Evolutionary conservation across 1,139 yeast genomes (phyloP).

Genomic region (Geotrichum citri-aurantii): DNA sequence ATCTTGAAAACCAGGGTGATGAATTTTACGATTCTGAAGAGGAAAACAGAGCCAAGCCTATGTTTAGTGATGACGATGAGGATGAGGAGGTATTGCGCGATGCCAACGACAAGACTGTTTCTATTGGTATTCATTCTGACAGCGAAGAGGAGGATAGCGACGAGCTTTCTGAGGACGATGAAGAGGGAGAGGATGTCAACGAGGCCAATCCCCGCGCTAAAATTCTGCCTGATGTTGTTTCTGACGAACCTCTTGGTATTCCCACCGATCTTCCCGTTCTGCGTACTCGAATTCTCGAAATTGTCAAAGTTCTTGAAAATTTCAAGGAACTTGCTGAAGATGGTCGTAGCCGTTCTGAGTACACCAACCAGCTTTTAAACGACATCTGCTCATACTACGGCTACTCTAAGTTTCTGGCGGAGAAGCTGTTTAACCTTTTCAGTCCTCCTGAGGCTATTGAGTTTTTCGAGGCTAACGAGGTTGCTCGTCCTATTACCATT

Average conservation of each 20-base stretch:
- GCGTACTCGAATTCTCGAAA: constrained; percentile 91
- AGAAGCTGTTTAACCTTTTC: constrained; percentile 81
- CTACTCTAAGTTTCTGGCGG: constrained; percentile 92
- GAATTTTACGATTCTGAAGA: constrained; percentile 56
- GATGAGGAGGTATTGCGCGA: constrained; percentile 78
- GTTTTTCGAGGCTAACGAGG: constrained; percentile 97
- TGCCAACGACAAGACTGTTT: constrained; percentile 80
- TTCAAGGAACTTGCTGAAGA: constrained; percentile 84
- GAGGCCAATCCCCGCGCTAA: constrained; percentile 31
- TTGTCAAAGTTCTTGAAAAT: constrained; percentile 92
- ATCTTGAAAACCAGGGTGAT: constrained; percentile 41
- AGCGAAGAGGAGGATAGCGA: constrained; percentile 26
- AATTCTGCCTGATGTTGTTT: constrained; percentile 50
- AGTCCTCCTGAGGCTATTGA: constrained; percentile 96
- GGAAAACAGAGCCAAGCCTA: constrained; percentile 54
- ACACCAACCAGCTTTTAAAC: constrained; percentile 18
- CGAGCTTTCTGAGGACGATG: constrained; percentile 23
- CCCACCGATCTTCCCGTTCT: constrained; percentile 75
- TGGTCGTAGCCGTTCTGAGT: constrained; percentile 23
- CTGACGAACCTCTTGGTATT: constrained; percentile 47
- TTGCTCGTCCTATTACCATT: constrained; percentile 91
- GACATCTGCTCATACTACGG: constrained; percentile 85
- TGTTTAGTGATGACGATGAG: constrained; percentile 82
- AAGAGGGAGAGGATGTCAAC: constrained; percentile 27
- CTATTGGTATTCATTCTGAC: constrained; percentile 46